These are phyloP conservation scores for Nakaseomyces nivariensis DNA, from an alignment of 1,139 yeast genomes.

Conservation along the genomic window DNA sequence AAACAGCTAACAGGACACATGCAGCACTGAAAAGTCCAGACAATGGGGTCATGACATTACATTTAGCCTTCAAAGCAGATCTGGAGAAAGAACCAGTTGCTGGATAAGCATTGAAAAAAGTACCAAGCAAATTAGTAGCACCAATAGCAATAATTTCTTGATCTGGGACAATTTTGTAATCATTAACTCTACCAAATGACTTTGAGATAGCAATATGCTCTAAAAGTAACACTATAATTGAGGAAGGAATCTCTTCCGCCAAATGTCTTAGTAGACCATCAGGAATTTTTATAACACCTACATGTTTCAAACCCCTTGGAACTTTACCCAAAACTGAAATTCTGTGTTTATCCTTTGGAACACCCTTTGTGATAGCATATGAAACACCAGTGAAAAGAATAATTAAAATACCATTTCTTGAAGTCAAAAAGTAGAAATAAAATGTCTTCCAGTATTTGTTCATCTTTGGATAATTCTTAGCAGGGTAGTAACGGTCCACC, in stretches of 20 bases:
- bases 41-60: conserved; percentile 91
- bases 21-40: conserved; percentile 89
- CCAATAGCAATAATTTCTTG: conserved; percentile 95
- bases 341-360: conserved; percentile 28
- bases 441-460: conserved; percentile 34
- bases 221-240: conserved; percentile 67
- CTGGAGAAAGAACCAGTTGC: conserved; percentile 95
- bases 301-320: conserved; percentile 71
- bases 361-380: conserved; percentile 45
- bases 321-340: conserved; percentile 63
- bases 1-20: conserved; percentile 78
- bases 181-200: conserved; percentile 87
- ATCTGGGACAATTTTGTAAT: conserved; percentile 82
- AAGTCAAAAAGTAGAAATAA: conserved; percentile 56
- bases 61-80: conserved; percentile 87
- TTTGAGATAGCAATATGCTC: conserved; percentile 93
- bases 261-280: conserved; percentile 48
- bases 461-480: conserved; percentile 22
- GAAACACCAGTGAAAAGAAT: conserved; percentile 69
- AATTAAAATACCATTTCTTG: conserved; percentile 75
- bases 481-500: conserved; percentile 34
- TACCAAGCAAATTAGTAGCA: conserved; percentile 79
- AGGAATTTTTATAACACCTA: conserved; percentile 64
- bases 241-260: conserved; percentile 76
- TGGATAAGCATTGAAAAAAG: conserved; percentile 88